Percentiles rank a stretch among this genome's conserved stretches.
phyloP scores from a whole-genome alignment of 2,329 filamentous ascomycete genomes.

The Ophiognomonia clavigignenti-juglandacearum region DNA sequence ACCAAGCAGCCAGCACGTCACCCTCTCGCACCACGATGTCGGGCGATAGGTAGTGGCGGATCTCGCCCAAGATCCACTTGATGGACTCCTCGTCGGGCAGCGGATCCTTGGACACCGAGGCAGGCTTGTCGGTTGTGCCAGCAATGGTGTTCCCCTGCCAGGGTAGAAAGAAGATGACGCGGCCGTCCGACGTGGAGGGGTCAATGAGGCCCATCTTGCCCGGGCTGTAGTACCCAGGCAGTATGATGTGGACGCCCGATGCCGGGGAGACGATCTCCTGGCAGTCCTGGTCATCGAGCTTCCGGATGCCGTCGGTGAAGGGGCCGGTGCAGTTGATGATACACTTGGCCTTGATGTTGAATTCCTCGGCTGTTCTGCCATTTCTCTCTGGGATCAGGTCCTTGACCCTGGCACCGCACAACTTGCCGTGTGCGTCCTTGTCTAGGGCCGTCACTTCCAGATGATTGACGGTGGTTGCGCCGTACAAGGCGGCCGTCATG shows the following conservation, averaged over 20 bases:
- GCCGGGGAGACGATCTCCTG: slow-evolving; percentile 74
- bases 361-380: slow-evolving; percentile 49
- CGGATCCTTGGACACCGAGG: slow-evolving; percentile 62
- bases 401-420: slow-evolving; percentile 64
- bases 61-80: slow-evolving; percentile 75
- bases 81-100: slow-evolving; percentile 73
- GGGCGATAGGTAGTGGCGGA: slow-evolving; percentile 69
- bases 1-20: slow-evolving; percentile 78
- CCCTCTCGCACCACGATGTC: slow-evolving; percentile 70
- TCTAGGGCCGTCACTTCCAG: slow-evolving; percentile 70
- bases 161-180: slow-evolving; percentile 82
- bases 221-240: slow-evolving; percentile 74
- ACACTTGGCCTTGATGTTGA: slow-evolving; percentile 71
- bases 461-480: slow-evolving; percentile 76
- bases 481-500: slow-evolving; percentile 75
- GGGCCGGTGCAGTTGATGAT: slow-evolving; percentile 82
- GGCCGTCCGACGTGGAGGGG: slow-evolving; percentile 75
- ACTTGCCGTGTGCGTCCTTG: slow-evolving; percentile 64
- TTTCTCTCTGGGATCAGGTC: slow-evolving; percentile 56
- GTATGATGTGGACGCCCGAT: slow-evolving; percentile 77
- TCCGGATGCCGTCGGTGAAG: slow-evolving; percentile 74
- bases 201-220: slow-evolving; percentile 80
- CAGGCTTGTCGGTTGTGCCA: slow-evolving; percentile 74
- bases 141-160: slow-evolving; percentile 86
- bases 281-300: slow-evolving; percentile 68